A percentile compares a stretch with the other conserved stretches of the same genome.
These are phyloP conservation scores for Domatiomyces globalis DNA, from an alignment of 2,329 filamentous ascomycete genomes.

Conservation along the genomic window DNA sequence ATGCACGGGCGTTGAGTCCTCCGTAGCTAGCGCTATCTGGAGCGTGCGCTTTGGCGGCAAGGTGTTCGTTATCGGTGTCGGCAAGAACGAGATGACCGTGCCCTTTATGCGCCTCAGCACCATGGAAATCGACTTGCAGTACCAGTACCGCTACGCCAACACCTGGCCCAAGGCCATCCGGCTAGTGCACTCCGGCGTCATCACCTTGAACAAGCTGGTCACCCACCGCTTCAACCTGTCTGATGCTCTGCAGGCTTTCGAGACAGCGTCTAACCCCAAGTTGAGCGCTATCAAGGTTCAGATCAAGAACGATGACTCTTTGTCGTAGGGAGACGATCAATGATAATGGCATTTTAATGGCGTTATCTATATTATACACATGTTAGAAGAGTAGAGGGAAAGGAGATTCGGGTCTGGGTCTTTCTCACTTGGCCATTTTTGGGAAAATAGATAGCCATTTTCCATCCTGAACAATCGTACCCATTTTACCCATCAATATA, in stretches of 20 bases:
- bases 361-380: no score
- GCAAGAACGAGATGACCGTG: conserved; percentile 87
- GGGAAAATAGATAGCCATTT: no score
- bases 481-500: no score
- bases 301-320: conserved; percentile 50
- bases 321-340: conserved; percentile 2
- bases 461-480: no score
- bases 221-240: conserved; percentile 79
- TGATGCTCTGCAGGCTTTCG: conserved; percentile 77
- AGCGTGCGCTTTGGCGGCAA: conserved; percentile 88
- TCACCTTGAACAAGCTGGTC: conserved; percentile 68
- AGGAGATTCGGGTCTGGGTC: no score
- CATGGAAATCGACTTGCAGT: conserved; percentile 83
- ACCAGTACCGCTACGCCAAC: conserved; percentile 93
- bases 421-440: no score
- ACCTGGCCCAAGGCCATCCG: conserved; percentile 91
- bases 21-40: conserved; percentile 74
- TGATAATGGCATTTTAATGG: neutral
- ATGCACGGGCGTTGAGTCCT: conserved; percentile 89
- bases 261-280: conserved; percentile 73
- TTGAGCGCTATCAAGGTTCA: conserved; percentile 96
- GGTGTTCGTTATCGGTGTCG: conserved; percentile 92
- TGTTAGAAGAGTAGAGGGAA: no score
- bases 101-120: conserved; percentile 90
- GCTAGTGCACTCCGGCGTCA: conserved; percentile 67